Base-by-base conservation (phyloP, 495 filamentous ascomycete species). In the Neurospora sp. region DNA sequence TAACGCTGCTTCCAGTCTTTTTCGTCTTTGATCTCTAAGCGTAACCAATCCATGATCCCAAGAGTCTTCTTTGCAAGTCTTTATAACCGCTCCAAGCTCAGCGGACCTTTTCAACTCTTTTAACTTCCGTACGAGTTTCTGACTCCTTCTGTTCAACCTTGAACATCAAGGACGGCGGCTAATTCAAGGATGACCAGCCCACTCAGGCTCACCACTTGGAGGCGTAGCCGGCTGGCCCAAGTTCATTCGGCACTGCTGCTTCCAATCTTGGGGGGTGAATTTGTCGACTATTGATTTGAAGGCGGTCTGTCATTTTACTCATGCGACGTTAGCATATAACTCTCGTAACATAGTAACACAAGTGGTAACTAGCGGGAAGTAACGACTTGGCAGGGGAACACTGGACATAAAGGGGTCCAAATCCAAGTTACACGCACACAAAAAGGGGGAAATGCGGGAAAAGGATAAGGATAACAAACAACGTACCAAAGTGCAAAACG, bases 201-300 rank as follows among this genome's bases (percentile, higher is more conserved):
- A 86, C 75, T 90, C 87, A 0, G 81, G 83, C 75, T 79, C 83
- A 71, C 53, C 72, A 1, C 78, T 75, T 0, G 90, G 89, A 35
- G 53, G 12, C 70, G 90, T 84, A 0, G 83, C 82, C 0, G 86
- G 83, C 68, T 79, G 79, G 72, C 90, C 87, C 48, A 92, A 73
- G 74, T 95, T 94, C 41, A 83, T 81, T 17, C 84, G 79, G 79
- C 96, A 99, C 68, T 92, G 89, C 68, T 85, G 78, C 76, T 88
- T 91, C 94, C 93, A 98, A 77, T 91, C 87, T 69, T 83, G 80
- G 0, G 96, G 96, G 6, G 92, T 95, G 78, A 93, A 96, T 75
- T 93, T 93, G 80, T 97, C 94, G 20, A 95, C 92, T 74, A 97
- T 93, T 69, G 86, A 83, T 80, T 98, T 98, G 87, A 99, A 99